These are phyloP conservation scores for Taphrina populina DNA, from an alignment of 1,139 yeast genomes.

Conservation along the genomic window DNA sequence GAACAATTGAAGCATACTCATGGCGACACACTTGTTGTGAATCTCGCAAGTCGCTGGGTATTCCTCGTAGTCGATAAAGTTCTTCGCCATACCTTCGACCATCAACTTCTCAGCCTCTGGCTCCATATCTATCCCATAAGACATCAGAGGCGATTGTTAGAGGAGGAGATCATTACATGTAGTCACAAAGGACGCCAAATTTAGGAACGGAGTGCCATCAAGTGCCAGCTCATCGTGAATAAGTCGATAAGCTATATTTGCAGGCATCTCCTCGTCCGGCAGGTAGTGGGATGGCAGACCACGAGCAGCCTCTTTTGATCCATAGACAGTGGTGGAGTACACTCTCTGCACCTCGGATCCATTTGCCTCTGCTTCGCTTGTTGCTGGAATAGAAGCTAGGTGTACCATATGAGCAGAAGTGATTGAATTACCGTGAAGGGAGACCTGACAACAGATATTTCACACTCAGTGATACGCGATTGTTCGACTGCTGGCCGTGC, in stretches of 20 bases:
- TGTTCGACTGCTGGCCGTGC: no score
- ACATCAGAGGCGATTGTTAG: background rate
- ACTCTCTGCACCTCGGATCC: background rate
- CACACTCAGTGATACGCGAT: no score
- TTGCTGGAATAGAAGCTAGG: constrained; percentile 1
- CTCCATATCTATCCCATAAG: constrained; percentile 41
- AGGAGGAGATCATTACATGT: constrained; percentile 51
- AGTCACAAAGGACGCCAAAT: constrained; percentile 78
- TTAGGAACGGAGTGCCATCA: constrained; percentile 81
- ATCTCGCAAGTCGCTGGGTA: constrained; percentile 80
- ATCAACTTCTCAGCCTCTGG: constrained; percentile 56
- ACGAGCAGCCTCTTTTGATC: constrained; percentile 13
- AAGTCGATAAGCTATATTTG: constrained; percentile 58
- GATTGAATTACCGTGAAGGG: no score
- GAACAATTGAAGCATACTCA: constrained; percentile 42
- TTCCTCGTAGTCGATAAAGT: constrained; percentile 89
- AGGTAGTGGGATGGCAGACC: constrained; percentile 22
- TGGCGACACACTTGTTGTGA: constrained; percentile 78
- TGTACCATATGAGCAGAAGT: constrained; percentile 22
- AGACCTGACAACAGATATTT: no score
- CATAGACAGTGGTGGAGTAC: constrained; percentile 14
- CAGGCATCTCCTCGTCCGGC: constrained; percentile 55
- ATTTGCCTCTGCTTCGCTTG: constrained; percentile 1
- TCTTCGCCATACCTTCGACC: constrained; percentile 72
- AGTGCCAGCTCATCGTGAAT: constrained; percentile 73